These are phyloP conservation scores for Colletotrichum musicola DNA, from an alignment of 2,329 filamentous ascomycete genomes.

Conservation along the genomic window DNA sequence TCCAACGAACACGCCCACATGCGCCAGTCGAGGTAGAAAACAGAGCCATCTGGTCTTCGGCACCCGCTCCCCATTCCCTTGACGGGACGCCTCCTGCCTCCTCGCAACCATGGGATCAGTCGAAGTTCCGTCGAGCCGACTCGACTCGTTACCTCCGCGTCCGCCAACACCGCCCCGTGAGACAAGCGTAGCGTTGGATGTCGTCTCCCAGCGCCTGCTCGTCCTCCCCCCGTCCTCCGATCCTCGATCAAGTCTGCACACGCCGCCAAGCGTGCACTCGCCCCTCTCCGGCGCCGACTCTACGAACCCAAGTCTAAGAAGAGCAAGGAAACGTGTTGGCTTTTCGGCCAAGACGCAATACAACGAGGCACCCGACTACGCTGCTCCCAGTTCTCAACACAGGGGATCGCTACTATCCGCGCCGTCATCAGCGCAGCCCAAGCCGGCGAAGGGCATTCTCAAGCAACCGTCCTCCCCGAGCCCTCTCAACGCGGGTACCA, in stretches of 20 bases:
- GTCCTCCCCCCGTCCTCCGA: constrained; percentile 54
- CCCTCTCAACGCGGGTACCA: constrained; percentile 54
- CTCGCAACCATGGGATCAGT: constrained; percentile 55
- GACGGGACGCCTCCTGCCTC: constrained; percentile 32
- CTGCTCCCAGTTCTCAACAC: constrained; percentile 51
- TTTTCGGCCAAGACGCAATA: constrained; percentile 70
- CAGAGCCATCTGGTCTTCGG: constrained; percentile 25
- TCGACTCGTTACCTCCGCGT: constrained; percentile 68
- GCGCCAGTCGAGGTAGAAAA: constrained; percentile 22
- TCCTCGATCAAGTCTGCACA: constrained; percentile 58
- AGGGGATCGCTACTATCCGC: constrained; percentile 57
- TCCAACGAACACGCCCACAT: constrained; percentile 23
- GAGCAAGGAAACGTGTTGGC: constrained; percentile 66
- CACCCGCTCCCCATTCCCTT: constrained; percentile 8
- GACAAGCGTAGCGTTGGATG: constrained; percentile 54
- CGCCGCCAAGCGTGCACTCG: constrained; percentile 64
- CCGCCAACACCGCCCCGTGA: constrained; percentile 78
- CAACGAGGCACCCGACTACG: constrained; percentile 64
- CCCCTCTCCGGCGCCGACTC: constrained; percentile 56
- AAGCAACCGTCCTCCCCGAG: constrained; percentile 73
- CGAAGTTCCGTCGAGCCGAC: constrained; percentile 53
- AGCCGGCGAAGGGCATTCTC: constrained; percentile 77
- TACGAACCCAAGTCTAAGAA: constrained; percentile 58
- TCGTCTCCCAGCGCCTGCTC: constrained; percentile 50
- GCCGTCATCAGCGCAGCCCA: constrained; percentile 54